A percentile compares a stretch with the other conserved stretches of the same genome.
These are phyloP conservation scores for Trichophaea hybrida DNA, from an alignment of 2,329 filamentous ascomycete species.

Conservation along the genomic window DNA sequence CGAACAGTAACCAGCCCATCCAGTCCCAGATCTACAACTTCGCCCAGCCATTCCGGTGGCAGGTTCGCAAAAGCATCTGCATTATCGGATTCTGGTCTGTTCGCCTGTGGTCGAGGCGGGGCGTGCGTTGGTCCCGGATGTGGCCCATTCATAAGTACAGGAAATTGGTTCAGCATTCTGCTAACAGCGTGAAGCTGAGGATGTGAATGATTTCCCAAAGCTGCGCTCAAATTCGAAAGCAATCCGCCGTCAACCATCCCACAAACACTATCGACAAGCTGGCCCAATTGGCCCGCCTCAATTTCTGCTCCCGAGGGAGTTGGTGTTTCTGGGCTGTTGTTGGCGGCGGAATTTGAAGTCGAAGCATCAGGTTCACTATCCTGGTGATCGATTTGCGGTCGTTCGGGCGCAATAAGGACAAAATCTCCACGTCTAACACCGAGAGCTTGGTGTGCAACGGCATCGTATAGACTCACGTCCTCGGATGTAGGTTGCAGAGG, in stretches of 20 bases:
- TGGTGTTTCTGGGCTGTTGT: too few relatives aligned
- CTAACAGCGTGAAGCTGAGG: conserved; percentile 18
- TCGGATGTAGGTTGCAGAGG: conserved; percentile 33
- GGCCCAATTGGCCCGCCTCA: conserved; percentile 9
- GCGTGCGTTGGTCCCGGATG: too few relatives aligned
- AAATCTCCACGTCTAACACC: conserved; percentile 40
- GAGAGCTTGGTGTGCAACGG: conserved; percentile 38
- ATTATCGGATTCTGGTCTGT: neutral
- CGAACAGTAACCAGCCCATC: conserved; percentile 42
- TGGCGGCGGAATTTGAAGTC: neutral
- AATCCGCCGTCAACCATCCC: conserved; percentile 15
- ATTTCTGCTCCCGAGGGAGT: neutral
- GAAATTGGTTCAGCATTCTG: conserved; percentile 17
- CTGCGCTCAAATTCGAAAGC: conserved; percentile 14
- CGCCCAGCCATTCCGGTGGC: conserved; percentile 40
- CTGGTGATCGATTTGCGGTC: neutral
- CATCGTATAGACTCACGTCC: conserved; percentile 46
- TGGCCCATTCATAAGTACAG: neutral
- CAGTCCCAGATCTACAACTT: conserved; percentile 40
- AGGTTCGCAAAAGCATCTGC: conserved; percentile 6
- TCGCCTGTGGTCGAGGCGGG: neutral
- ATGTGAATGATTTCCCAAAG: conserved; percentile 11
- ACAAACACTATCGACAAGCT: conserved; percentile 11
- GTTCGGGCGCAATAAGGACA: conserved; percentile 36
- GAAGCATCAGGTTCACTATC: neutral